These are phyloP conservation scores for Kodamaea restingae DNA, from an alignment of 805 yeast species.

Conservation along the genomic window DNA sequence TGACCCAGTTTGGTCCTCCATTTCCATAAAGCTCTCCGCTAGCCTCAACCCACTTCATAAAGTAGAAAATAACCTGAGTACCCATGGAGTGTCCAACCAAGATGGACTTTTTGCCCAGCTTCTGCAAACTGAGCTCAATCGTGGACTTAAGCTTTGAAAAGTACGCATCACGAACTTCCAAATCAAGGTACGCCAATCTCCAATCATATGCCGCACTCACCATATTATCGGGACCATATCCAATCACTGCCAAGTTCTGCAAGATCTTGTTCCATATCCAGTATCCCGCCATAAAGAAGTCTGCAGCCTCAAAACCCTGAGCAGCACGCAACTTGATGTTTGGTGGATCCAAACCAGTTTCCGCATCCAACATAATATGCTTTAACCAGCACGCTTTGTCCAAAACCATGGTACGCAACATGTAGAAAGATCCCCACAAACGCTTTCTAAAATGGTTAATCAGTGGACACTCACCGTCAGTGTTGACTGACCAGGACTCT, in stretches of 20 bases:
- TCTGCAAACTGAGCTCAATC: constrained; percentile 56
- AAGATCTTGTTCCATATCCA: constrained; percentile 98
- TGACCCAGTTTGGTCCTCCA: constrained; percentile 89
- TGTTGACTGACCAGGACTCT: constrained; percentile 83
- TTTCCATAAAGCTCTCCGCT: constrained; percentile 75
- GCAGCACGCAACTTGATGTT: constrained; percentile 80
- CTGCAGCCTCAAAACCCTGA: constrained; percentile 95
- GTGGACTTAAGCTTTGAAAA: constrained; percentile 70
- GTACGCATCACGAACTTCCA: constrained; percentile 83
- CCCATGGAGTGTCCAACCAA: constrained; percentile 96
- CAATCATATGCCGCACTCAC: constrained; percentile 91
- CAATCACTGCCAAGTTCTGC: constrained; percentile 91
- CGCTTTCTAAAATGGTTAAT: constrained; percentile 84
- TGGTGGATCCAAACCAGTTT: constrained; percentile 91
- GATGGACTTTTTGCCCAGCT: constrained; percentile 64
- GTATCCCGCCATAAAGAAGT: constrained; percentile 93
- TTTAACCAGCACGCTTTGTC: constrained; percentile 93
- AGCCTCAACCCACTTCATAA: constrained; percentile 96
- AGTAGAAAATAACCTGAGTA: constrained; percentile 80
- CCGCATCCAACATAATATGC: constrained; percentile 83
- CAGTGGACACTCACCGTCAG: constrained; percentile 73
- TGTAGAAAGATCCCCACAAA: constrained; percentile 95
- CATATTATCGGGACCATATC: constrained; percentile 92
- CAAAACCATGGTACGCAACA: constrained; percentile 86
- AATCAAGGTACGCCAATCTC: constrained; percentile 86